These are phyloP conservation scores for Phytophthora sojae DNA, from an alignment of 352 stramenopile genomes.

Conservation along the genomic window DNA sequence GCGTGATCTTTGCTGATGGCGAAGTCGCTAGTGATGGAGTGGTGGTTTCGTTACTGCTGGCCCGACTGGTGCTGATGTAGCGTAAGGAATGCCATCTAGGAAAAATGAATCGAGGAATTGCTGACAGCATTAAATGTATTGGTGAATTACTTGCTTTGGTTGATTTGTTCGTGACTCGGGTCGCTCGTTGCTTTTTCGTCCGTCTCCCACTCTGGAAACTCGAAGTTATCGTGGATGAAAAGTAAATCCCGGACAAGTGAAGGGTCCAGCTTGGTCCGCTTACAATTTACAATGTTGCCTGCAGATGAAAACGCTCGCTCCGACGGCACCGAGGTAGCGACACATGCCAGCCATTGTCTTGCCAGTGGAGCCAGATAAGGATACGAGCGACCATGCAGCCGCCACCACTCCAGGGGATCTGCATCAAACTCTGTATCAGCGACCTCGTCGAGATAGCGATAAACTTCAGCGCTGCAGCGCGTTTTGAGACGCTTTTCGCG, in stretches of 20 bases:
- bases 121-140: neutral
- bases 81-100: no score
- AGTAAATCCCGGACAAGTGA: neutral
- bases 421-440: neutral
- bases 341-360: neutral
- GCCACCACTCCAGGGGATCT: neutral
- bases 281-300: neutral
- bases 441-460: neutral
- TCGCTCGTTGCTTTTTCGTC: neutral
- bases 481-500: neutral
- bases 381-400: neutral
- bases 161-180: neutral
- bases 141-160: neutral
- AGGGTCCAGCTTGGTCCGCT: neutral
- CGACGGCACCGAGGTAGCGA: neutral
- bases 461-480: neutral
- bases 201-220: neutral
- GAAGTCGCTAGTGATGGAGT: no score
- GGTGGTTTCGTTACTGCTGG: no score
- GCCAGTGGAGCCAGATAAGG: neutral
- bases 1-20: no score
- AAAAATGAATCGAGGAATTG: no score
- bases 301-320: neutral
- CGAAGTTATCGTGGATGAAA: conserved; percentile 3
- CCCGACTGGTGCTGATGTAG: no score